phyloP scores from a whole-genome alignment of 1,284 basidiomycete genomes.

The Tilletia setariae region DNA sequence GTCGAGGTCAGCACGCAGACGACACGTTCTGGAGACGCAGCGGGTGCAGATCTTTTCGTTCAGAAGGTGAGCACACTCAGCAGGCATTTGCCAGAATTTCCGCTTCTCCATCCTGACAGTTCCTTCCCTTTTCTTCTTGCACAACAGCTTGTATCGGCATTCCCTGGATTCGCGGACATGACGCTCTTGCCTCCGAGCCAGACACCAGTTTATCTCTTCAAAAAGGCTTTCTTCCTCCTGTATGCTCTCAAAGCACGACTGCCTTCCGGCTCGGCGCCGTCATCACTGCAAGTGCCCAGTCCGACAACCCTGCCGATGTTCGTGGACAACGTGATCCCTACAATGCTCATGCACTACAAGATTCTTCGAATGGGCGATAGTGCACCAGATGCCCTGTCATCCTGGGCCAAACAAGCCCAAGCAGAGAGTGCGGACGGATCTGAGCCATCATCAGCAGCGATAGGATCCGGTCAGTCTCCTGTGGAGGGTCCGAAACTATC shows the following conservation, averaged over 20 bases:
- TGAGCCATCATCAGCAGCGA: background rate
- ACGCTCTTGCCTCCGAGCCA: slow-evolving; percentile 3
- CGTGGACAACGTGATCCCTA: slow-evolving; percentile 80
- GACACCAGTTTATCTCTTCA: slow-evolving; percentile 70
- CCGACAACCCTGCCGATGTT: slow-evolving; percentile 64
- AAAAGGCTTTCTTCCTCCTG: slow-evolving; percentile 79
- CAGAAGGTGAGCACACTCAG: slow-evolving; percentile 11
- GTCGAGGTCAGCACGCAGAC: background rate
- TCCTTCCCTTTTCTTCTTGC: background rate
- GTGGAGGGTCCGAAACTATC: slow-evolving; percentile 27
- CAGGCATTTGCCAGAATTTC: background rate
- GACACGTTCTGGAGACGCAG: slow-evolving; percentile 1
- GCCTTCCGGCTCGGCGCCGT: background rate
- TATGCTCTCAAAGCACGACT: slow-evolving; percentile 65
- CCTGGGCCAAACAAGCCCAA: slow-evolving; percentile 11
- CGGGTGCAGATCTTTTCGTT: slow-evolving; percentile 16
- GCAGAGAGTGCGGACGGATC: background rate
- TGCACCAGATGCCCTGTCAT: slow-evolving; percentile 15
- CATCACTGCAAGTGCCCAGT: slow-evolving; percentile 56
- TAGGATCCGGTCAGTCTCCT: background rate
- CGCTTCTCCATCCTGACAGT: background rate
- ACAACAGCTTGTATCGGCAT: background rate
- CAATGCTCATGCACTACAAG: slow-evolving; percentile 72
- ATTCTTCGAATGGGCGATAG: slow-evolving; percentile 65
- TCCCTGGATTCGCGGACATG: slow-evolving; percentile 45